Evolutionary conservation across 2,329 filamentous ascomycete species (phyloP).

Genomic region (Scedosporium aurantiacum): DNA sequence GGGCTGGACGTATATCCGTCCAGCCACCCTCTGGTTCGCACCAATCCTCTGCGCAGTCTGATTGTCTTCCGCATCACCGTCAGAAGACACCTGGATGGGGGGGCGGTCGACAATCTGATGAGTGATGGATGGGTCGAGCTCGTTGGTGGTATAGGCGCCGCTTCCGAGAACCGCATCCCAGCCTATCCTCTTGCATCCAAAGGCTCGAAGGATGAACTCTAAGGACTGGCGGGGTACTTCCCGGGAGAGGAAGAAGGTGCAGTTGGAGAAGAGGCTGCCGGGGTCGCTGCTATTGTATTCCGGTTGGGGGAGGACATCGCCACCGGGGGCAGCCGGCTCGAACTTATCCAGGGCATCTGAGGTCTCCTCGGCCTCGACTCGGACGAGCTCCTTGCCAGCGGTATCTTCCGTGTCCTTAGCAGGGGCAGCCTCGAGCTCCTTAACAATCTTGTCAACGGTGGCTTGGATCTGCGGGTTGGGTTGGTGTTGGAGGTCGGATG

Average conservation of each 20-base stretch:
- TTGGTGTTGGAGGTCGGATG: constrained; percentile 38
- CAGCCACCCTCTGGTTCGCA: constrained; percentile 68
- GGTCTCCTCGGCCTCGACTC: constrained; percentile 25
- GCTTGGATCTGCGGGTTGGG: constrained; percentile 53
- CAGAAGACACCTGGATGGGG: constrained; percentile 49
- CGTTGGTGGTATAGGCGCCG: constrained; percentile 83
- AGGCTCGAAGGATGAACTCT: constrained; percentile 86
- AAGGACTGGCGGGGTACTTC: constrained; percentile 84
- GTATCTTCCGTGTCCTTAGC: constrained; percentile 28
- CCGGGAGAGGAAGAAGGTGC: constrained; percentile 85
- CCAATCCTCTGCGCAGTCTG: constrained; percentile 49
- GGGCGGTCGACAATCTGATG: constrained; percentile 95
- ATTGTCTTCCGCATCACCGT: constrained; percentile 45
- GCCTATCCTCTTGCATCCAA: constrained; percentile 90
- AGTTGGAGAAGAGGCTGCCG: constrained; percentile 71
- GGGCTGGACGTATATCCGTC: constrained; percentile 84
- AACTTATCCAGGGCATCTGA: constrained; percentile 77
- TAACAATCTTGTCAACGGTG: constrained; percentile 57
- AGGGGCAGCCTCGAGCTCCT: constrained; percentile 50
- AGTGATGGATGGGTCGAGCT: constrained; percentile 79
- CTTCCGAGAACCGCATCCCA: constrained; percentile 89
- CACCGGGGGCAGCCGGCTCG: constrained; percentile 69
- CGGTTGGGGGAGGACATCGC: constrained; percentile 78
- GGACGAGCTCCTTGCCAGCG: constrained; percentile 16
- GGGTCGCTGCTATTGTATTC: constrained; percentile 52